These are phyloP conservation scores for Pichia californica DNA, from an alignment of 805 yeast species.

Conservation along the genomic window DNA sequence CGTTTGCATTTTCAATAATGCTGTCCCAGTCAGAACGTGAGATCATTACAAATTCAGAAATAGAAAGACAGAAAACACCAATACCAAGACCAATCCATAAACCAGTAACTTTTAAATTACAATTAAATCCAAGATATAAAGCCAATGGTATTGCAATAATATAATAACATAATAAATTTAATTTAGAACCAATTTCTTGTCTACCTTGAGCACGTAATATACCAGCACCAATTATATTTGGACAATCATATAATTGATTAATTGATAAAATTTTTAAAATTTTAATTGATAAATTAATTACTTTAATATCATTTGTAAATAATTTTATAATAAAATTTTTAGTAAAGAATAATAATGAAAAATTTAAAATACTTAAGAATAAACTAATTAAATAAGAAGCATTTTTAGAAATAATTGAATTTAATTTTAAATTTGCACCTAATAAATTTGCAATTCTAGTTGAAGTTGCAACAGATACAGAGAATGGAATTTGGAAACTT, in stretches of 20 bases:
- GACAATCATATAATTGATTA: conserved; percentile 37
- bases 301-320: conserved; percentile 17
- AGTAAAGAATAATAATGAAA: not conserved
- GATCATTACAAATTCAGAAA: conserved; percentile 4
- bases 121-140: conserved; percentile 42
- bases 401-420: conserved; percentile 13
- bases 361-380: conserved; percentile 10
- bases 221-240: conserved; percentile 38
- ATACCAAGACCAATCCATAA: conserved; percentile 21
- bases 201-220: conserved; percentile 45
- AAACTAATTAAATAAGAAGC: conserved; percentile 12
- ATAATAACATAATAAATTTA: conserved; percentile 51
- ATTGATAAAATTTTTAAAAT: conserved; percentile 18
- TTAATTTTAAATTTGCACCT: conserved; percentile 38
- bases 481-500: conserved; percentile 61
- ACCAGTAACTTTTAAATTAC: conserved; percentile 30
- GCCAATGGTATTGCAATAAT: conserved; percentile 59
- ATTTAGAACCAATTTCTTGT: conserved; percentile 41
- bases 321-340: conserved; percentile 11
- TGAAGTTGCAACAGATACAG: conserved; percentile 60
- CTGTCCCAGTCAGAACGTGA: conserved; percentile 4
- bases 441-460: conserved; percentile 66
- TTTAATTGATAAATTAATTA: conserved; percentile 10
- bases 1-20: not conserved
- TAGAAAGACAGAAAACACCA: conserved; percentile 11